Evolutionary conservation across 495 filamentous ascomycete species (phyloP).

Genomic region (Pyrenula massariospora): DNA sequence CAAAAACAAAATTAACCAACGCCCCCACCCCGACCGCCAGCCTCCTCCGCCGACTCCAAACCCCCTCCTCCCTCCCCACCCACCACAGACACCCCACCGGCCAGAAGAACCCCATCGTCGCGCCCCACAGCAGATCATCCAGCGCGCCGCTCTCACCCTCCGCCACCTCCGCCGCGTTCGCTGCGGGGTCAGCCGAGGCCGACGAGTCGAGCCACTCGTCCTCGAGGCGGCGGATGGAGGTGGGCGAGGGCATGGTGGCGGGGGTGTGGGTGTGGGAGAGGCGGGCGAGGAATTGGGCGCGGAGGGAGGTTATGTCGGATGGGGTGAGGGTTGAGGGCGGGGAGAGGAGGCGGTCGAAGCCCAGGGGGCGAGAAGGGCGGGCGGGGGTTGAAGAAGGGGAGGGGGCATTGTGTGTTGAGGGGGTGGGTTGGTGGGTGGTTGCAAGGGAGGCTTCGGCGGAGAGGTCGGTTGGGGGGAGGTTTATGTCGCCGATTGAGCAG

Average conservation of each 20-base stretch:
- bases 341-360: conserved; percentile 76
- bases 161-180: conserved; percentile 23
- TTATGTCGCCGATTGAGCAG: conserved; percentile 66
- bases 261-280: conserved; percentile 68
- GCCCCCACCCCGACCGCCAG: conserved; percentile 77
- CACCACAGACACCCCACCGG: conserved; percentile 75
- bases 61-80: conserved; percentile 77
- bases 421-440: conserved; percentile 13
- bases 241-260: conserved; percentile 65
- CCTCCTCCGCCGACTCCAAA: conserved; percentile 72
- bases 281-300: conserved; percentile 73
- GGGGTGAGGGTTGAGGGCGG: conserved; percentile 74
- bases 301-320: conserved; percentile 67
- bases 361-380: conserved; percentile 55
- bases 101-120: conserved; percentile 88
- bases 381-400: conserved; percentile 8
- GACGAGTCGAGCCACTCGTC: conserved; percentile 85
- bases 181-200: conserved; percentile 20
- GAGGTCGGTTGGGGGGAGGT: conserved; percentile 55
- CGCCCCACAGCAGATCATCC: conserved; percentile 82
- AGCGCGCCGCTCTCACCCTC: conserved; percentile 35
- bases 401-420: neutral
- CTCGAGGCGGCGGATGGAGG: conserved; percentile 56
- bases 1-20: conserved; percentile 60
- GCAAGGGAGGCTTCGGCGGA: conserved; percentile 49